Evolutionary conservation across 2,329 filamentous ascomycete species (phyloP), one percentile per base, ranked within the genome.

Genomic region (Penicillium corylophilum): DNA sequence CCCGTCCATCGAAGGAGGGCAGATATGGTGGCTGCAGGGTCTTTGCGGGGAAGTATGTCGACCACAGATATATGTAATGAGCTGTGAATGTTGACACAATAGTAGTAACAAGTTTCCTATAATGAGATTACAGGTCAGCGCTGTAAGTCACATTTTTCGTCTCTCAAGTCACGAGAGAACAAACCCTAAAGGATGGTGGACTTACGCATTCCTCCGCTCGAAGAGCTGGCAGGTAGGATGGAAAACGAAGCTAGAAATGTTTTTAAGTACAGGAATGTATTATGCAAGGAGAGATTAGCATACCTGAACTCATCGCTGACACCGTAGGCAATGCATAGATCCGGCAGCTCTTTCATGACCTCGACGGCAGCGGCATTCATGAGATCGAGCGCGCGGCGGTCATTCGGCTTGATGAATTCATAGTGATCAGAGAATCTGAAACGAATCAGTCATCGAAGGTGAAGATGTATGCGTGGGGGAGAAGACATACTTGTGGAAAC

Each of bases 301-400:
- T 31, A 66, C 72, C 61, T 94, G 71, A 88, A 97, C 70, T 99
- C 94, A 67, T 99, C 94, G 71, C 91, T 96, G 60, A 96, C 85
- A 1, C 94, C 94, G 64, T 97, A 99, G 0, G 88, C 92, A 55
- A 97, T 82, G 6, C 86, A 84, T 58, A 96, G 84, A 64, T 97
- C 93, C 4, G 90, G 85, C 22, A 97, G 75, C 45, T 95, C 89
- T 56, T 82, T 82, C 74, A 96, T 84, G 42, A 96, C 90, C 5
- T 87, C 87, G 53, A 84, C 82, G n/a, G 94, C 94, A 2, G 91
- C 91, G 1, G 85, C 84, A 66, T 99, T 99, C 93, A 99, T 97
- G 60, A 99, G 84, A 70, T 95, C 84, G 12, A 97, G 76, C 0
- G 92, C 94, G 58, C 89, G 82, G 36, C 81, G 80, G 71, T 99